Percentiles rank a stretch among this genome's conserved stretches.
phyloP scores from a whole-genome alignment of 169 alveolate genomes.

The Perkinsus marinus region DNA sequence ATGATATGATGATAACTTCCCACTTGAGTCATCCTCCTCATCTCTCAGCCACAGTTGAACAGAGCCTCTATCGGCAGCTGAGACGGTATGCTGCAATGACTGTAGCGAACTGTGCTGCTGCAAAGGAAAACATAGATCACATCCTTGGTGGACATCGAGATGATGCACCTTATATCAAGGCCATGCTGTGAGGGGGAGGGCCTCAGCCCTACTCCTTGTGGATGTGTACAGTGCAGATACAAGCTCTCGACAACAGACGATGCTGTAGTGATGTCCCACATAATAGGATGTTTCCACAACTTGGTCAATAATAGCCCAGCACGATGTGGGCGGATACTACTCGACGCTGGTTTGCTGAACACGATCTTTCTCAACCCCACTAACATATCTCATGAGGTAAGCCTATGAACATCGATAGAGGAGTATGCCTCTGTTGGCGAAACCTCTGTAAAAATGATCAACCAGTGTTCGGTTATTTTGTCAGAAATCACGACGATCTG shows the following conservation, averaged over 20 bases:
- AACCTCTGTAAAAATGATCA: not conserved
- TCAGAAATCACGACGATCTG: not conserved
- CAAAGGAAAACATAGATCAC: not conserved
- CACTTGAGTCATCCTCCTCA: not conserved
- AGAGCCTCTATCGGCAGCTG: not conserved
- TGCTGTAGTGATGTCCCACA: not conserved
- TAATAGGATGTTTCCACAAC: not conserved
- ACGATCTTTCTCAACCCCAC: not conserved
- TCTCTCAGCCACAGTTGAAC: not conserved
- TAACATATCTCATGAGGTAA: not conserved
- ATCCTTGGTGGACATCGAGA: not conserved
- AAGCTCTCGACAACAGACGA: not conserved
- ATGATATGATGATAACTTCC: too few relatives aligned
- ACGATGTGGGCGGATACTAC: not conserved
- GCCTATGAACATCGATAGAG: not conserved
- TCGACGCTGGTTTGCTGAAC: not conserved
- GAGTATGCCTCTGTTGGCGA: not conserved
- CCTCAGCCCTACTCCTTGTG: not conserved
- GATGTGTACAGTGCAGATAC: not conserved
- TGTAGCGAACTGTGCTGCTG: not conserved
- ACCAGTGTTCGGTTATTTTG: not conserved
- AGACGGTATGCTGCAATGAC: not conserved
- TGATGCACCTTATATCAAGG: not conserved
- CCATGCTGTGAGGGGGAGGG: not conserved
- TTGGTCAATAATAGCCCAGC: not conserved